Evolutionary conservation across 2,329 filamentous ascomycete species (phyloP), one percentile per base, ranked within the genome.

Genomic region (Malbranchea zuffiana): DNA sequence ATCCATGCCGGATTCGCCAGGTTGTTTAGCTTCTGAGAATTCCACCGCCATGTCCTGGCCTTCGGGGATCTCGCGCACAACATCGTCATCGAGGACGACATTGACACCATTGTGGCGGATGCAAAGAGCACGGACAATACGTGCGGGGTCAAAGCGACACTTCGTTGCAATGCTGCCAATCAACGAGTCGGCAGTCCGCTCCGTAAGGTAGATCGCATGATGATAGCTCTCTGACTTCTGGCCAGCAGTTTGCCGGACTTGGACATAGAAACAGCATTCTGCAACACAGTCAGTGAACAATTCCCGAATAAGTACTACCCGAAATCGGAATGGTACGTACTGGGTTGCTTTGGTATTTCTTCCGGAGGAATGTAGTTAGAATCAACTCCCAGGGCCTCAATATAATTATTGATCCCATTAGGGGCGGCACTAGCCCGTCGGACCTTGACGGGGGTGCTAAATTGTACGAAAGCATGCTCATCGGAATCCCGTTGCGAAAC

Each of bases 361-460:
- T 71, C 63, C 1, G 87, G 87, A 29, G 90, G 80, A 40, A 80
- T 75, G 55, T 96, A 98, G 2, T 72, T 73, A 11, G 78, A 67
- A 55, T 96, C 90, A n/a, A 96, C 84, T 20, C 85, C 90, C 5
- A 94, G 63, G 1, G 86, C 85, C 55, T 95, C 86, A 44, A 96
- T 90, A 78, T 82, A 94, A 16, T 74, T 35, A 16, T 46, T 43
- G 10, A 40, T 37, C 16, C 51, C 49, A 12, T 40, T 45, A 4
- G 26, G 25, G n/a, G n/a, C n/a, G 1, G 44, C 39, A 5, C 43
- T 26, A 8, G 53, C 32, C 26, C 50, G 54, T 30, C 52, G 52
- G 4, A 63, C 44, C 20, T 55, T 56, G 7, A 54, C 48, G 3
- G 57, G 53, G 7, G 51, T 48, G 19, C 44, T 55, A 8, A 48